These are phyloP conservation scores for Fusarium phyllophilum DNA, from an alignment of 2,329 filamentous ascomycete species.

Conservation along the genomic window DNA sequence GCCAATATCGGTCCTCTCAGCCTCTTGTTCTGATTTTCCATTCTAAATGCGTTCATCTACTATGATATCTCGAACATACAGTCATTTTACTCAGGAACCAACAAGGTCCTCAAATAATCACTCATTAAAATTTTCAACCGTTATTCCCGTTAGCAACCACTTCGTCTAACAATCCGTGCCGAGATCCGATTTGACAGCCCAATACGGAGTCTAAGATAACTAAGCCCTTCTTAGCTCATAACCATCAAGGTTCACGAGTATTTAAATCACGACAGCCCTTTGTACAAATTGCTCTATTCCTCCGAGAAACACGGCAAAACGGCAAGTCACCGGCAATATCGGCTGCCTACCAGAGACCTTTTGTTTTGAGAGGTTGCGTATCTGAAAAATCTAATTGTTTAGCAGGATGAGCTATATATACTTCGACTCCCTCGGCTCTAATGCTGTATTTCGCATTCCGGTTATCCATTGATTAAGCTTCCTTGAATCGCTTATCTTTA, in stretches of 20 bases:
- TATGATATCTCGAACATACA: too few species aligned
- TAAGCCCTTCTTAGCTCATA: neutral
- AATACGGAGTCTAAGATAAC: neutral
- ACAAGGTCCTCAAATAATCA: neutral
- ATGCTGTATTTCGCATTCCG: neutral
- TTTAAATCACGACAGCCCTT: neutral
- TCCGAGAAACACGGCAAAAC: neutral
- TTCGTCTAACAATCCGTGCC: neutral
- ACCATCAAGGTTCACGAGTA: neutral
- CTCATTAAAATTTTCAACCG: neutral
- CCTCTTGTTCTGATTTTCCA: neutral
- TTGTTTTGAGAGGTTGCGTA: neutral
- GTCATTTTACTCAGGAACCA: neutral
- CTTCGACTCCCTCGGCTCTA: too few species aligned
- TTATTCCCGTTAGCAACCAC: neutral
- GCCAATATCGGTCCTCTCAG: neutral
- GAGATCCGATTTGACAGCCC: neutral
- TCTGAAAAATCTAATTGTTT: neutral
- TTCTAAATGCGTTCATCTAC: fast-evolving
- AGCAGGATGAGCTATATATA: neutral
- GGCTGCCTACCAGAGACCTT: neutral
- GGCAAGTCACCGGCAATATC: neutral
- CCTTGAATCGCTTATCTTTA: neutral
- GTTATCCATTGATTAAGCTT: neutral
- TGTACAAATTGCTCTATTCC: neutral